phyloP scores from a whole-genome alignment of 1,284 basidiomycete species.

The Peniophora sp. region DNA sequence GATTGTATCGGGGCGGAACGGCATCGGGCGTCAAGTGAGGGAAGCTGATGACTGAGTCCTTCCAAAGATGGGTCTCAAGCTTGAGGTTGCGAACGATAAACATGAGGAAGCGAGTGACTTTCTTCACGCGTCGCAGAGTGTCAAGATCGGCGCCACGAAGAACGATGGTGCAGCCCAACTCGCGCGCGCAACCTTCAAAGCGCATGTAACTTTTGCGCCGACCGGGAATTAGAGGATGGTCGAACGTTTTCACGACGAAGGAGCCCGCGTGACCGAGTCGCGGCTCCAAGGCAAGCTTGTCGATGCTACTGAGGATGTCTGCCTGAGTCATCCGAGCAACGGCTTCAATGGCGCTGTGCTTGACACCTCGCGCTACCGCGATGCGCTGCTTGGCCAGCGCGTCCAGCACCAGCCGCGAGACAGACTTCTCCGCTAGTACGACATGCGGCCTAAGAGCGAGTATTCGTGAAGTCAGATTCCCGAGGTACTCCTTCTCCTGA shows the following conservation, averaged over 20 bases:
- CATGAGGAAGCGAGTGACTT: slow-evolving; percentile 85
- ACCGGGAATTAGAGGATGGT: slow-evolving; percentile 87
- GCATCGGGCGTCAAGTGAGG: slow-evolving; percentile 63
- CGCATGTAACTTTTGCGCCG: slow-evolving; percentile 94
- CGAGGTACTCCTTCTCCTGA: slow-evolving; percentile 93
- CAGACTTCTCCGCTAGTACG: slow-evolving; percentile 87
- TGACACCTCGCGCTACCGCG: slow-evolving; percentile 86
- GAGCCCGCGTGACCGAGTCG: slow-evolving; percentile 85
- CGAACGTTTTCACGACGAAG: slow-evolving; percentile 90
- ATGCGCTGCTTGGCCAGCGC: slow-evolving; percentile 85
- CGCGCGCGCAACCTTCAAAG: slow-evolving; percentile 89
- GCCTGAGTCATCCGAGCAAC: slow-evolving; percentile 93
- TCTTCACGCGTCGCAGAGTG: slow-evolving; percentile 81
- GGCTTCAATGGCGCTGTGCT: slow-evolving; percentile 80
- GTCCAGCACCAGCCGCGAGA: slow-evolving; percentile 88
- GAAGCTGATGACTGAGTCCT: slow-evolving; percentile 82
- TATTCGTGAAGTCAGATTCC: slow-evolving; percentile 84
- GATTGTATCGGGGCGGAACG: slow-evolving; percentile 34
- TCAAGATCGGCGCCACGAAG: slow-evolving; percentile 84
- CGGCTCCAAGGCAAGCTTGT: slow-evolving; percentile 87
- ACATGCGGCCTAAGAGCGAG: slow-evolving; percentile 88
- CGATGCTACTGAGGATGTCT: slow-evolving; percentile 93
- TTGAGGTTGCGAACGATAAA: slow-evolving; percentile 90
- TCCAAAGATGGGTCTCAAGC: slow-evolving; percentile 91
- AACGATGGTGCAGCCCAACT: slow-evolving; percentile 92